Percentiles rank a stretch among this genome's conserved stretches.
Evolutionary conservation across 495 filamentous ascomycete genomes (phyloP).

Genomic region (Xylaria castorea): DNA sequence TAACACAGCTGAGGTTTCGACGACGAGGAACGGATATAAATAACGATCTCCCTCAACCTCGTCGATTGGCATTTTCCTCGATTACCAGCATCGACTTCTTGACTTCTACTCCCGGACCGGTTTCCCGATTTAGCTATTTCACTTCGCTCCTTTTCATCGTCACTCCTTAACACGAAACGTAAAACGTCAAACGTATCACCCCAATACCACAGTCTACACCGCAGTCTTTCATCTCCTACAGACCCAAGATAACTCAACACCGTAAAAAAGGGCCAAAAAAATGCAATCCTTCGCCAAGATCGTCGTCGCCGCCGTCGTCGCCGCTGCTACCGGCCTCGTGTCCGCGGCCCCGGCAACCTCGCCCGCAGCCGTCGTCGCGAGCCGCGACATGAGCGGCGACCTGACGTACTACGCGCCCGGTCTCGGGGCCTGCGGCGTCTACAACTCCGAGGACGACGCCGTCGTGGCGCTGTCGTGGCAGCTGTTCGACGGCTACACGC

Average conservation of each 20-base stretch:
- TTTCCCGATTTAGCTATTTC: not conserved
- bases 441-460: constrained; percentile 44
- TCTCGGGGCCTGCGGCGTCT: constrained; percentile 51
- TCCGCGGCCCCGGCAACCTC: constrained; percentile 31
- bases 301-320: constrained; percentile 32
- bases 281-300: constrained; percentile 30
- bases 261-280: constrained; percentile 20
- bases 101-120: constrained; percentile 12
- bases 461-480: constrained; percentile 47
- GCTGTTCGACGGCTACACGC: constrained; percentile 61
- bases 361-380: not conserved
- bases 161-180: constrained; percentile 19
- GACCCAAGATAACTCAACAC: not conserved
- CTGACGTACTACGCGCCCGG: constrained; percentile 52
- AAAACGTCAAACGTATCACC: constrained; percentile 2
- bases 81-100: constrained; percentile 13
- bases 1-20: not conserved
- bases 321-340: constrained; percentile 40
- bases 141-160: constrained; percentile 20
- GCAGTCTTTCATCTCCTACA: not conserved
- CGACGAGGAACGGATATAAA: constrained; percentile 13
- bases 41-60: not conserved
- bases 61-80: not conserved
- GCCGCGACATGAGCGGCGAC: constrained; percentile 38
- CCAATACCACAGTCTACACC: not conserved